Evolutionary conservation across 1,284 basidiomycete species (phyloP).

Genomic region (Trametes versicolor): DNA sequence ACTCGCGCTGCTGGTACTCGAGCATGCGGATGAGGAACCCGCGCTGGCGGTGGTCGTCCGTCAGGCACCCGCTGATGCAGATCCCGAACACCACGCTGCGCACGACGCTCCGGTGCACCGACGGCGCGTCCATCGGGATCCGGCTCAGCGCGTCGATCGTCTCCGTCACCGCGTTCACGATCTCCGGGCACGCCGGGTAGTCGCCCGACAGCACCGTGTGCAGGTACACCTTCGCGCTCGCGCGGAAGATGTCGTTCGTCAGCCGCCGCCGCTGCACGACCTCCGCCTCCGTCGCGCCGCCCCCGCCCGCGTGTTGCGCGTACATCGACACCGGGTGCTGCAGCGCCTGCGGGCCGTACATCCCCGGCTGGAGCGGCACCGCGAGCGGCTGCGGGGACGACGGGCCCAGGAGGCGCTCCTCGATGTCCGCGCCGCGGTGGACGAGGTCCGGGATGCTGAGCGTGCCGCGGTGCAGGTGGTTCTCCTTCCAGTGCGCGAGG

Average conservation of each 20-base stretch:
- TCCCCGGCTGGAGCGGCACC: constrained; percentile 31
- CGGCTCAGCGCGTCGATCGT: constrained; percentile 60
- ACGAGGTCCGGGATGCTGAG: constrained; percentile 70
- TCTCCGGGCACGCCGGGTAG: constrained; percentile 68
- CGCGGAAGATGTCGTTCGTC: constrained; percentile 77
- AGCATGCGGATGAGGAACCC: constrained; percentile 58
- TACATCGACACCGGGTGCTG: constrained; percentile 22
- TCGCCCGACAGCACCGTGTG: constrained; percentile 77
- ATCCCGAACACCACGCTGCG: constrained; percentile 82
- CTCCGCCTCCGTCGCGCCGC: constrained; percentile 30
- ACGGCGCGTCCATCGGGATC: constrained; percentile 52
- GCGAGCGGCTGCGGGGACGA: constrained; percentile 32
- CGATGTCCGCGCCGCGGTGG: constrained; percentile 60
- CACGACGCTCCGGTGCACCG: constrained; percentile 64
- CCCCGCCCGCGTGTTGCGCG: constrained; percentile 15
- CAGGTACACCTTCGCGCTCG: constrained; percentile 76
- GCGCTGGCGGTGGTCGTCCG: constrained; percentile 58
- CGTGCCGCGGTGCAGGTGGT: constrained; percentile 47
- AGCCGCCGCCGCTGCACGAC: constrained; percentile 57
- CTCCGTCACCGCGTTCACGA: constrained; percentile 61
- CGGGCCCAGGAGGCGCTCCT: constrained; percentile 49
- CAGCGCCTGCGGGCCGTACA: constrained; percentile 35
- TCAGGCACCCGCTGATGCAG: constrained; percentile 76
- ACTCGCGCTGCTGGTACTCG: constrained; percentile 55
- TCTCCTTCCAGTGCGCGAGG: constrained; percentile 74